Percentiles rank a stretch among this genome's conserved stretches.
phyloP scores from a whole-genome alignment of 2,329 filamentous ascomycete genomes.

The Hysterium pulicare region DNA sequence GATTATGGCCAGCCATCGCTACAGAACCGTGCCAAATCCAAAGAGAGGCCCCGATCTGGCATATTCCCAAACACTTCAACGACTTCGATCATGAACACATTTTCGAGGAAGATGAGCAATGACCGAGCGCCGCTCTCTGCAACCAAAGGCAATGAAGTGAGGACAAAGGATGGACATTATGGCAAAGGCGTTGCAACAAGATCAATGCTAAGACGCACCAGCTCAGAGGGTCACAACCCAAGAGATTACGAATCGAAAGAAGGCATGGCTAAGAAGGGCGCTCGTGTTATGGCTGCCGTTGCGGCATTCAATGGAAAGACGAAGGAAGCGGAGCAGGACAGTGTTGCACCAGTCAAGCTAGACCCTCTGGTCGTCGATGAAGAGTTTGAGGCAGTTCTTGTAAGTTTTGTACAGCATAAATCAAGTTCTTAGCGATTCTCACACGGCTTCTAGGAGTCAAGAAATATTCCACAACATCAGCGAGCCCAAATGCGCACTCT shows the following conservation, averaged over 20 bases:
- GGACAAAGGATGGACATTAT: constrained; percentile 21
- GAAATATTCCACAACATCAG: constrained; percentile 92
- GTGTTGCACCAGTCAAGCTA: constrained; percentile 35
- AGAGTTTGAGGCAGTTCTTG: constrained; percentile 60
- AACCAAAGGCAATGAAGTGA: constrained; percentile 31
- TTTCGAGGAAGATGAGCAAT: constrained; percentile 35
- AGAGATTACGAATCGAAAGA: constrained; percentile 12
- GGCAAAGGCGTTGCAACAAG: constrained; percentile 17
- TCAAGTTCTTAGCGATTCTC: constrained; percentile 57
- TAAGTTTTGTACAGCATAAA: constrained; percentile 45
- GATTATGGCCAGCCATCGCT: constrained; percentile 47
- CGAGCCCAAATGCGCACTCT: constrained; percentile 91
- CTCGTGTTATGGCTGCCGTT: constrained; percentile 62
- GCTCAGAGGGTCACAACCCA: constrained; percentile 24
- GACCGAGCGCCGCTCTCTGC: constrained; percentile 32
- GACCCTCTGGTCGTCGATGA: constrained; percentile 57
- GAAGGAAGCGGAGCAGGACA: constrained; percentile 35
- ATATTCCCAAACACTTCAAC: constrained; percentile 43
- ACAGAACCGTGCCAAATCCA: constrained; percentile 29
- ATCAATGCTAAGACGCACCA: constrained; percentile 23
- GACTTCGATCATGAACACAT: constrained; percentile 38
- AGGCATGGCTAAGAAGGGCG: constrained; percentile 40
- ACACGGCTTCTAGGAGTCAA: constrained; percentile 65
- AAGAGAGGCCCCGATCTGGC: constrained; percentile 52
- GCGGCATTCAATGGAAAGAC: constrained; percentile 57